These are phyloP conservation scores for Tuber magnatum DNA, from an alignment of 495 filamentous ascomycete species.

Conservation along the genomic window DNA sequence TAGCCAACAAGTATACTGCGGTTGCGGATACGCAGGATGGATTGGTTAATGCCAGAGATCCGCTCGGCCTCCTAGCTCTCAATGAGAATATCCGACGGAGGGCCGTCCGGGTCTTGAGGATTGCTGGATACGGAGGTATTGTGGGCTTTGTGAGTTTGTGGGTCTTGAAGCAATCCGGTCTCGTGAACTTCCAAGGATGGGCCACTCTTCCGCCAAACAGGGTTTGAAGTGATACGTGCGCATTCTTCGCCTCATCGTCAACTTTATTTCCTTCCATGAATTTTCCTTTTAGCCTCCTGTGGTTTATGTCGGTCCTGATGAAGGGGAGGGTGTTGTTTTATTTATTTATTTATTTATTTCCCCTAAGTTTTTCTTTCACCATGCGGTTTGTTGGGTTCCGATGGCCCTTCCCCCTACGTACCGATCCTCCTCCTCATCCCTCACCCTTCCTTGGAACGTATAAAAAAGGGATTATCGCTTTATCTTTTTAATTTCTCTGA, in stretches of 20 bases:
- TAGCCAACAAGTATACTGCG: conserved; percentile 21
- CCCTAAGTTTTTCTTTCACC: neutral
- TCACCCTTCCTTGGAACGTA: neutral
- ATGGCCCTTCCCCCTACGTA: neutral
- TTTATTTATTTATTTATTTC: too few species aligned
- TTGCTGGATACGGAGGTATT: conserved; percentile 37
- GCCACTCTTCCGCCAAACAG: neutral
- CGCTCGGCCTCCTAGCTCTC: conserved; percentile 34
- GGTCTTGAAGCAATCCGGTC: conserved; percentile 28
- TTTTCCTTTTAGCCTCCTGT: neutral
- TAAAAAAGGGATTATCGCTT: neutral
- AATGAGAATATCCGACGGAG: conserved; percentile 35
- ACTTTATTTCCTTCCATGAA: neutral
- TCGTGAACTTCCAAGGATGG: neutral
- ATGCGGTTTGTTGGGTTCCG: neutral
- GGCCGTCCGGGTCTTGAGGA: conserved; percentile 34
- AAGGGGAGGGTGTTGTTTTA: neutral
- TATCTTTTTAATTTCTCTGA: neutral
- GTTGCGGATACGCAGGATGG: conserved; percentile 11
- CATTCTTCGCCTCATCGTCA: neutral
- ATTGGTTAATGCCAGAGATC: conserved; percentile 30
- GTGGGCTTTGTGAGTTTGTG: conserved; percentile 39
- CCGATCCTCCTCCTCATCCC: neutral
- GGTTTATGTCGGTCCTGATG: neutral
- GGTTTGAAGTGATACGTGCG: neutral